Conservation (phyloP, 2,329 filamentous ascomycete species). For the Diaporthe batatas region DNA sequence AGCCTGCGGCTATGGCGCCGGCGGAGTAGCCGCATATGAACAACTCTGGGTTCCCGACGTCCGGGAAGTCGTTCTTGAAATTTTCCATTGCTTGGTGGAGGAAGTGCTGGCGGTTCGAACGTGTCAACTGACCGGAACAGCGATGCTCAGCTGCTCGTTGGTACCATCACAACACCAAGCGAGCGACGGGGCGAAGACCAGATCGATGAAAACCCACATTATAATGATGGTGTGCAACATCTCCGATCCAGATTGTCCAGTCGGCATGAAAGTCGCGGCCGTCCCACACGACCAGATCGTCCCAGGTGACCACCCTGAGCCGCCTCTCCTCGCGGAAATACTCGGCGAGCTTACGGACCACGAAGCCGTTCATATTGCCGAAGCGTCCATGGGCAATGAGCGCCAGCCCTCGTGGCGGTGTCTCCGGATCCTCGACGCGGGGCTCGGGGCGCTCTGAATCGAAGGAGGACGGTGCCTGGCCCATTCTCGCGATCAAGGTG, state of each 20-base stretch:
- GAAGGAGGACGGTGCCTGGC: neutral
- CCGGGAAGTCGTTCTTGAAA: neutral
- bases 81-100: neutral
- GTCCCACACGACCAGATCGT: neutral
- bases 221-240: neutral
- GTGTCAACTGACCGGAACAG: neutral
- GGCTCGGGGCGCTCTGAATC: neutral
- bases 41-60: neutral
- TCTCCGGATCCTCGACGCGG: neutral
- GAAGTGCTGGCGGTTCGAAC: neutral
- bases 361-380: neutral
- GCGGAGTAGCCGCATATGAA: neutral
- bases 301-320: neutral
- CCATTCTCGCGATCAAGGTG: neutral
- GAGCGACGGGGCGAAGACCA: no score
- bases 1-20: neutral
- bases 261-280: neutral
- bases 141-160: no score
- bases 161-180: no score
- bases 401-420: neutral
- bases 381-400: neutral
- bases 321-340: neutral
- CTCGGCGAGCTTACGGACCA: neutral
- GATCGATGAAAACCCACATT: neutral
- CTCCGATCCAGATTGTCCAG: neutral